These are phyloP conservation scores for Helianthus tuberosus DNA, from an alignment of 129 eudicot species.

Conservation along the genomic window DNA sequence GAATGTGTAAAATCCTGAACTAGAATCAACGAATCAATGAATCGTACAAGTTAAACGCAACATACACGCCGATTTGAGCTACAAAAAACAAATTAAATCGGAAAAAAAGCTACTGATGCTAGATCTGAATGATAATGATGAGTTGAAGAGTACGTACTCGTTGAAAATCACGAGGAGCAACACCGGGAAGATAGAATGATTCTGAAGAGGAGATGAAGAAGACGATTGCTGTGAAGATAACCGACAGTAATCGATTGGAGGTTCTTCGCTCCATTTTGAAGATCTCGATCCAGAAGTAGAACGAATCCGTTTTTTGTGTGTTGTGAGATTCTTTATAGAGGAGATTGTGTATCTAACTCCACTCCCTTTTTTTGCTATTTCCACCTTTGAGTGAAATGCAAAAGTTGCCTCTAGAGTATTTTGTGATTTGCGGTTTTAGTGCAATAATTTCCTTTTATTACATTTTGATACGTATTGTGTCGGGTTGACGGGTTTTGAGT, in stretches of 20 bases:
- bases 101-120: neutral
- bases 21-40: slow-evolving; percentile 15
- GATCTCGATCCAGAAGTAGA: slow-evolving; percentile 38
- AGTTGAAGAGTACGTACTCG: slow-evolving; percentile 40
- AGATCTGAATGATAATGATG: slow-evolving; percentile 17
- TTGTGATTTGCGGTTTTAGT: neutral
- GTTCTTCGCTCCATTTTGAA: slow-evolving; percentile 48
- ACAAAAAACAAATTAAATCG: neutral
- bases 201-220: slow-evolving; percentile 55
- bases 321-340: slow-evolving; percentile 22
- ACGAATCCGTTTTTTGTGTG: slow-evolving; percentile 41
- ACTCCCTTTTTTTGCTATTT: slow-evolving; percentile 27
- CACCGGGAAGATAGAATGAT: slow-evolving; percentile 94
- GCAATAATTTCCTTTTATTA: neutral
- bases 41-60: slow-evolving; percentile 1
- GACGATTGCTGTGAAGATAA: slow-evolving; percentile 38
- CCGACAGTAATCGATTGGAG: slow-evolving; percentile 29
- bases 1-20: slow-evolving; percentile 10
- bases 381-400: slow-evolving; percentile 13
- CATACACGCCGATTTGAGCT: slow-evolving; percentile 7
- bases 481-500: neutral
- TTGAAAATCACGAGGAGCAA: slow-evolving; percentile 91
- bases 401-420: neutral
- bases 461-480: neutral
- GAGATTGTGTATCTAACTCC: slow-evolving; percentile 15